Evolutionary conservation across 1,284 basidiomycete genomes (phyloP), one percentile per base, ranked within the genome.

Genomic region (Rhodotorula mucilaginosa): DNA sequence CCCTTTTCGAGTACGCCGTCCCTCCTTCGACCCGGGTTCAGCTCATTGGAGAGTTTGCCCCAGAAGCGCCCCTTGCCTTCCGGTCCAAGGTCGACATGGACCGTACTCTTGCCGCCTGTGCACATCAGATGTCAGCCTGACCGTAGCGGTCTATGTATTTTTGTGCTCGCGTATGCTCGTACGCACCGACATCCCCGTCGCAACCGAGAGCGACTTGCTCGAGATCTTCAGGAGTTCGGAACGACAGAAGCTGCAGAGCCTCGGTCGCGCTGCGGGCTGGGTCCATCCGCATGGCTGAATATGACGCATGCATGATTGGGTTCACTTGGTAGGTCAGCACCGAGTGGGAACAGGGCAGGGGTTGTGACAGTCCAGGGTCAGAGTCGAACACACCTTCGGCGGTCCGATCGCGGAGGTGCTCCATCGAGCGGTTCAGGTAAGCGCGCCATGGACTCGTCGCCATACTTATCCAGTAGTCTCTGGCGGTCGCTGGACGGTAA

Each of bases 41-140:
- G 88, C 49, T 83, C 84, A 16, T 90, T 83, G 52, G 84, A 82
- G 87, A 93, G 89, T 39, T 88, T 84, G 1, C 91, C 91, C 86
- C 86, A 89, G 79, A 93, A 92, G 60, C 86, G 84, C 5, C 75
- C 89, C 3, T 86, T 88, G 70, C 85, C 82, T 29, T 82, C 79
- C 51, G 85, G 82, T 76, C 89, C 87, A 47, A 91, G 81, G 64
- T 87, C 87, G 49, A 93, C 82, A 73, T 88, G 80, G 13, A 87
- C 88, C 0, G 88, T 88, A 5, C 91, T 92, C n/a, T 86, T 86
- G 2, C 93, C 93, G 2, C 93, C 93, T 76, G 62, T 18, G 23
- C 15, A 6, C 39, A 5, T 18, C 4, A 2, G 1, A 39, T 3
- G 47, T 56, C 23, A 18, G 31, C 0, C 12, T 21, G 16, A 3